Evolutionary conservation across 1,139 yeast genomes (phyloP).

Genomic region (Hanseniaspora sp.): DNA sequence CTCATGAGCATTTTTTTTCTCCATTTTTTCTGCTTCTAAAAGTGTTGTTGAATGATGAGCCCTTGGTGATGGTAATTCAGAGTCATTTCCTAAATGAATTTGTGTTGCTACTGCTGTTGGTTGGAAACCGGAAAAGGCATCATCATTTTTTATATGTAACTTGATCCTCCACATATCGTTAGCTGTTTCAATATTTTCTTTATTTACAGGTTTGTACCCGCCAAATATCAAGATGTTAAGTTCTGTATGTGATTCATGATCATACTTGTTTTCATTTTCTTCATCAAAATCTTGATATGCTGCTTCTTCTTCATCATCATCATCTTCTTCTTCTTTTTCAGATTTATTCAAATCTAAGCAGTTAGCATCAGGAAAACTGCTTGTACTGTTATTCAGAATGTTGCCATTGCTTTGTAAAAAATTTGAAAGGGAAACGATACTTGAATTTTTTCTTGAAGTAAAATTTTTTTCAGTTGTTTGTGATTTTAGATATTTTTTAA

Average conservation of each 20-base stretch:
- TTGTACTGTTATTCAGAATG: too few species aligned
- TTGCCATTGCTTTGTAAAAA: background rate
- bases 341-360: too few species aligned
- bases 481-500: background rate
- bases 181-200: background rate
- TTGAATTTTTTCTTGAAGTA: background rate
- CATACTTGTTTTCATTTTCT: background rate
- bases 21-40: background rate
- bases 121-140: background rate
- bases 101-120: background rate
- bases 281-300: background rate
- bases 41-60: slow-evolving; percentile 12
- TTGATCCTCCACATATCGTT: slow-evolving; percentile 3
- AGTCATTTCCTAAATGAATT: background rate
- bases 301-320: background rate
- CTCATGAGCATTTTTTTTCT: background rate
- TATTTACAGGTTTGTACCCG: background rate
- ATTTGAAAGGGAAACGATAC: background rate
- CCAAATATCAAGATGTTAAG: slow-evolving; percentile 6
- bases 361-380: too few species aligned
- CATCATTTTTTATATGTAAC: background rate
- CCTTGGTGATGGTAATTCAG: background rate
- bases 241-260: background rate
- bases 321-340: background rate
- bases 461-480: background rate